Evolutionary conservation across 148 eudicot genomes (phyloP).

Genomic region (Tetragonia tetragonoides): DNA sequence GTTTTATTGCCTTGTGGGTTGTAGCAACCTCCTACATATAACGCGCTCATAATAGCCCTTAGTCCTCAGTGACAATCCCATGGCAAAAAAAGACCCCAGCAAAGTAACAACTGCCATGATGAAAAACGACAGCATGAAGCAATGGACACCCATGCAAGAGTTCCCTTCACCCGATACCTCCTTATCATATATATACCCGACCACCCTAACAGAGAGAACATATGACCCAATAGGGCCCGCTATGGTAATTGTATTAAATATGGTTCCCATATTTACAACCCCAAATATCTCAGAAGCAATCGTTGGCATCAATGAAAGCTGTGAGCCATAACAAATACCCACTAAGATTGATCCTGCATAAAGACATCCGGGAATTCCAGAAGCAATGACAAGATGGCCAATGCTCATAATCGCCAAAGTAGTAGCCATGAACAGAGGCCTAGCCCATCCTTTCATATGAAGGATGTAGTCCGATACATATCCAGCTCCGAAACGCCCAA

Average conservation of each 20-base stretch:
- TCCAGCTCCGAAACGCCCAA: conserved; percentile 82
- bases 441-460: conserved; percentile 47
- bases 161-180: conserved; percentile 41
- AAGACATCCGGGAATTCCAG: conserved; percentile 58
- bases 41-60: conserved; percentile 44
- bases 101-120: conserved; percentile 60
- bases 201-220: conserved; percentile 56
- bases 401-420: conserved; percentile 55
- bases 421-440: conserved; percentile 61
- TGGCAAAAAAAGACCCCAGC: conserved; percentile 46
- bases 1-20: conserved; percentile 4
- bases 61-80: conserved; percentile 46
- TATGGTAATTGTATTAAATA: conserved; percentile 62
- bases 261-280: conserved; percentile 59
- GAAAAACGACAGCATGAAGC: conserved; percentile 57
- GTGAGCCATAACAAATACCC: conserved; percentile 71
- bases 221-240: conserved; percentile 80
- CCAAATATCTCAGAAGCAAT: conserved; percentile 73
- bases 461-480: conserved; percentile 63
- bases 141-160: conserved; percentile 47
- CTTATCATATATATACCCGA: conserved; percentile 65
- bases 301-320: conserved; percentile 78
- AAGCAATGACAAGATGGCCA: conserved; percentile 59
- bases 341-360: conserved; percentile 57
- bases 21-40: conserved; percentile 31